A percentile compares a stretch with the other conserved stretches of the same genome.
Conservation (phyloP, 768 basidiomycete species). For the Phylloporus sp. region DNA sequence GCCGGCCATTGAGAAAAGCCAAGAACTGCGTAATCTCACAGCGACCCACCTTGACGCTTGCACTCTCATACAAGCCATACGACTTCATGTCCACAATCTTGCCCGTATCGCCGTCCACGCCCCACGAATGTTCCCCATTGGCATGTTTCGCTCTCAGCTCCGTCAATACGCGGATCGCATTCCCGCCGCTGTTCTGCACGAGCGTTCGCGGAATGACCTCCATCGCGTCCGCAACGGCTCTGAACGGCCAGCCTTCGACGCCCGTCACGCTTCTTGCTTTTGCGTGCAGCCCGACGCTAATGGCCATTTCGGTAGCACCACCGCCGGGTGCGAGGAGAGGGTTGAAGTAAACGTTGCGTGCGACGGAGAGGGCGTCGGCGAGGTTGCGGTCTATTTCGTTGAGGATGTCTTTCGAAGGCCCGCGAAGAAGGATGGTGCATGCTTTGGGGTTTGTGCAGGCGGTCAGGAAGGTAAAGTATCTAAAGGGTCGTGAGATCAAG, state of each 20-base stretch:
- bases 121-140: conserved; percentile 85
- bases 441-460: conserved; percentile 89
- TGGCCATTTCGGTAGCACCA: conserved; percentile 98
- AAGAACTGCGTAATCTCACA: not conserved
- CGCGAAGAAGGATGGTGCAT: conserved; percentile 95
- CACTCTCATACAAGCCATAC: conserved; percentile 92
- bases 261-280: conserved; percentile 79
- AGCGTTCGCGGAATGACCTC: conserved; percentile 96
- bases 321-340: conserved; percentile 92
- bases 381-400: conserved; percentile 98
- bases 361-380: conserved; percentile 96
- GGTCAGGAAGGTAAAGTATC: conserved; percentile 97
- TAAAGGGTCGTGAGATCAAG: conserved; percentile 22
- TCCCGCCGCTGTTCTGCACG: conserved; percentile 93
- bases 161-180: conserved; percentile 88
- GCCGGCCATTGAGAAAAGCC: not conserved
- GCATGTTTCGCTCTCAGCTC: conserved; percentile 96
- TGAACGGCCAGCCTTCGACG: conserved; percentile 86
- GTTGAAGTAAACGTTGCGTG: conserved; percentile 95
- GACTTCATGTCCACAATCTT: conserved; percentile 94
- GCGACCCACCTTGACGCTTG: conserved; percentile 77
- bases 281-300: conserved; percentile 79
- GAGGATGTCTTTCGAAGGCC: conserved; percentile 95
- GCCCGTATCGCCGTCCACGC: conserved; percentile 93
- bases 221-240: conserved; percentile 92